Conservation (phyloP, 2,329 filamentous ascomycete species). For the Thielaviopsis euricoi region DNA sequence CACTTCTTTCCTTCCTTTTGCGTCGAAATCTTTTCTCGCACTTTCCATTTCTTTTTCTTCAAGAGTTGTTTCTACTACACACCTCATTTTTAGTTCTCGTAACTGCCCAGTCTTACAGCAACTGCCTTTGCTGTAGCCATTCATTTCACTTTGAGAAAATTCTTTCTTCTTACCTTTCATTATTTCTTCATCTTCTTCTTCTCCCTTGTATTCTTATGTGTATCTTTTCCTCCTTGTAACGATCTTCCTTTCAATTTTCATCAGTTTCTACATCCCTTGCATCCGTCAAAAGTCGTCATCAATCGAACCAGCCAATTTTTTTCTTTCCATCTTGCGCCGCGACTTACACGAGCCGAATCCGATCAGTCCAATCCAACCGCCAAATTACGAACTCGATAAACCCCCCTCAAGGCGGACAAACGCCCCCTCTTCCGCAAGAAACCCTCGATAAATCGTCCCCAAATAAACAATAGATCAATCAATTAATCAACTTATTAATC, state of each 20-base stretch:
- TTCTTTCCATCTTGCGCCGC: not conserved
- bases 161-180: not conserved
- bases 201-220: not conserved
- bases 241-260: not conserved
- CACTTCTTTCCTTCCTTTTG: not conserved
- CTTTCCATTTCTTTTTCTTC: not conserved
- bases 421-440: too few species aligned
- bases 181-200: slow-evolving; percentile 1
- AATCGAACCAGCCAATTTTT: not conserved
- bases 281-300: not conserved
- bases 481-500: not conserved
- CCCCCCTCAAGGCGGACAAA: not conserved
- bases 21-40: not conserved
- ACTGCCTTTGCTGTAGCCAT: slow-evolving; percentile 1
- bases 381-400: not conserved
- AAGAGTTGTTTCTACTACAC: not conserved
- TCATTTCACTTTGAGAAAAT: not conserved
- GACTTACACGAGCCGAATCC: not conserved
- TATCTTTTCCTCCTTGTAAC: not conserved
- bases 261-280: not conserved
- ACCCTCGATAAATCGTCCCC: not conserved
- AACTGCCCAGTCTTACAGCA: not conserved
- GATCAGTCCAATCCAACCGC: not conserved
- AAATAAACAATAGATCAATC: not conserved
- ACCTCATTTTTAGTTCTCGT: not conserved